Evolutionary conservation across 2,329 filamentous ascomycete species (phyloP).

Genomic region (Gnomoniopsis smithogilvyi): DNA sequence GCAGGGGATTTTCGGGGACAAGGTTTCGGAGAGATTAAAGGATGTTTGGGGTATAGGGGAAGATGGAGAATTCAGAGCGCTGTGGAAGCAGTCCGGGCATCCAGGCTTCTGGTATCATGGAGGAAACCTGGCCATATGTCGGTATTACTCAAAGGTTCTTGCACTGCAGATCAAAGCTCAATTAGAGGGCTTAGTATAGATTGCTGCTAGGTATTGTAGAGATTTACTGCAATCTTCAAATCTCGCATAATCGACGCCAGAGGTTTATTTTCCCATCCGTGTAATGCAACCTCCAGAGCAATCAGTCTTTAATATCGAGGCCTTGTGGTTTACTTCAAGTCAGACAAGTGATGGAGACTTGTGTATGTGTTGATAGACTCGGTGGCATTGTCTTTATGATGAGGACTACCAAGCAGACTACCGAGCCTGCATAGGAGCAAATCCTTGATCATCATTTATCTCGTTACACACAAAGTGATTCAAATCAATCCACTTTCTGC

Average conservation of each 20-base stretch:
- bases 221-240: not conserved
- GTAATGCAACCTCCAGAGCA: too few species aligned
- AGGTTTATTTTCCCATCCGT: too few species aligned
- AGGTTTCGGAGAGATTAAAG: conserved; percentile 53
- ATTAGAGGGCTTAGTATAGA: conserved; percentile 25
- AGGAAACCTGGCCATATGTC: conserved; percentile 60
- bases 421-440: too few species aligned
- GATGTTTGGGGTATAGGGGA: conserved; percentile 63
- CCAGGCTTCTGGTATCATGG: conserved; percentile 66
- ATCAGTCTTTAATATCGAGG: too few species aligned
- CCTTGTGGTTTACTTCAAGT: too few species aligned
- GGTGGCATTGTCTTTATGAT: too few species aligned
- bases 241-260: too few species aligned
- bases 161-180: conserved; percentile 51
- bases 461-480: too few species aligned
- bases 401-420: too few species aligned
- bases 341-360: too few species aligned
- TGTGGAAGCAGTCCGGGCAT: conserved; percentile 60
- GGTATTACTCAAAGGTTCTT: conserved; percentile 55
- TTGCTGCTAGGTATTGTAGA: not conserved
- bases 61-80: conserved; percentile 52
- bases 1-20: conserved; percentile 58
- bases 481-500: conserved; percentile 8
- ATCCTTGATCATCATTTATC: too few species aligned
- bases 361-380: too few species aligned